Evolutionary conservation across 192 early-diverging fungal species (phyloP), one percentile per base, ranked within the genome.

Genomic region (Coemansia sp.): DNA sequence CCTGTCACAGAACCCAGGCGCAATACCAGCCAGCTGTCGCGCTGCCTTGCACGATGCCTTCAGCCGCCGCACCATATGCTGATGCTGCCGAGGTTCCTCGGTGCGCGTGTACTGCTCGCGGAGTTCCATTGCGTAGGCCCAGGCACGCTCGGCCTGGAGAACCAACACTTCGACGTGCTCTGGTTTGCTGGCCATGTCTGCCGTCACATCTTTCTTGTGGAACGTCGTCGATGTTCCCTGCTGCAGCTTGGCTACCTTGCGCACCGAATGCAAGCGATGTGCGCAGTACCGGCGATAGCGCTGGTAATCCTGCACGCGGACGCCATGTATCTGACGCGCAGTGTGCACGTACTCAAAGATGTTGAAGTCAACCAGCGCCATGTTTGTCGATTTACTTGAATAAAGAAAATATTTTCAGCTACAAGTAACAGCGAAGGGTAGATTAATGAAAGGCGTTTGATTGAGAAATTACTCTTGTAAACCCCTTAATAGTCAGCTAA

Each of bases 111-210:
- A 64, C 58, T 65, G 68, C 65, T 80, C 77, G 58, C 73, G 71
- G 4, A 80, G 68, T 28, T 80, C 68, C 77, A 80, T 80, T 16
- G 77, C 71, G 49, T 62, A 74, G 2, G 77, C 77, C 77, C 77
- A 80, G 5, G 77, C 73, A 18, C 77, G 71, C 69, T 80, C 77
- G 2, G 72, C 65, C 49, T 75, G 68, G 4, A 80, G 66, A 16
- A 80, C 49, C 31, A 74, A 65, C 21, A 75, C 54, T 26, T 80
- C 77, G 2, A 80, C 38, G 28, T 80, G 77, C 54, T 38, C 65
- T 41, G 65, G 31, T 38, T n/a, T 47, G 25, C 26, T 47, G 48
- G 65, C 77, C 14, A 41, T 49, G 7, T 64, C 77, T 5, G 56
- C 60, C 2, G 54, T 71, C 60, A 74, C 71, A 9, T 62, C 68